Conservation (phyloP, 2,329 filamentous ascomycete species). For the Hirsutella rhossiliensis region DNA sequence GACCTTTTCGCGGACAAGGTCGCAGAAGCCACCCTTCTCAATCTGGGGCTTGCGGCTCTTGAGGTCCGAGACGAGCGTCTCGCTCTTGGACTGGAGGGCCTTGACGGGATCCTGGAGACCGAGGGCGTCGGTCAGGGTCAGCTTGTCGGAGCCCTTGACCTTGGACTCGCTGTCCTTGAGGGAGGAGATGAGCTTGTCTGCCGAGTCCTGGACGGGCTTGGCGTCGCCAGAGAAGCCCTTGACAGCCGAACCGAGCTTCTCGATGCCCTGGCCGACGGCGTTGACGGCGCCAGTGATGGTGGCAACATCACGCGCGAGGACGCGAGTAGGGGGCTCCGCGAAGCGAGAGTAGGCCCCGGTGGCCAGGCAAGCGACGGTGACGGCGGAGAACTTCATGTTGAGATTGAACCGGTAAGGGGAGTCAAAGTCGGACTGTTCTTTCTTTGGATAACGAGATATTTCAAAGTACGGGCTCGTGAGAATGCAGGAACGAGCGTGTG, state of each 20-base stretch:
- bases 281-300: slow-evolving; percentile 6
- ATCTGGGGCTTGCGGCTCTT: slow-evolving; percentile 14
- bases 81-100: slow-evolving; percentile 12
- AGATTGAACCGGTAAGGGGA: not conserved
- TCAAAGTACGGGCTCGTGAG: not conserved
- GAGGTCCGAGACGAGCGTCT: slow-evolving; percentile 13
- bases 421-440: no score
- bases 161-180: slow-evolving; percentile 8
- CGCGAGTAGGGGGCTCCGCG: not conserved
- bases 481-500: not conserved
- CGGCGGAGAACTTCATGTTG: slow-evolving; percentile 9
- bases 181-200: slow-evolving; percentile 8
- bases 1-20: slow-evolving; percentile 11
- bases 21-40: slow-evolving; percentile 16
- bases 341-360: slow-evolving; percentile 4
- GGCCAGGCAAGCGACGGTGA: slow-evolving; percentile 6
- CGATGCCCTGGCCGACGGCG: slow-evolving; percentile 5
- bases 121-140: slow-evolving; percentile 7
- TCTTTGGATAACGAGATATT: not conserved
- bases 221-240: slow-evolving; percentile 13
- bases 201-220: slow-evolving; percentile 7
- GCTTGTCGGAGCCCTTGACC: slow-evolving; percentile 5
- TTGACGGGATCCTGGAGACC: slow-evolving; percentile 7
- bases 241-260: slow-evolving; percentile 10
- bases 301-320: slow-evolving; percentile 6